A percentile compares a stretch with the other conserved stretches of the same genome.
These are phyloP conservation scores for Phytophthora ramorum DNA, from an alignment of 352 stramenopile genomes.

Conservation along the genomic window DNA sequence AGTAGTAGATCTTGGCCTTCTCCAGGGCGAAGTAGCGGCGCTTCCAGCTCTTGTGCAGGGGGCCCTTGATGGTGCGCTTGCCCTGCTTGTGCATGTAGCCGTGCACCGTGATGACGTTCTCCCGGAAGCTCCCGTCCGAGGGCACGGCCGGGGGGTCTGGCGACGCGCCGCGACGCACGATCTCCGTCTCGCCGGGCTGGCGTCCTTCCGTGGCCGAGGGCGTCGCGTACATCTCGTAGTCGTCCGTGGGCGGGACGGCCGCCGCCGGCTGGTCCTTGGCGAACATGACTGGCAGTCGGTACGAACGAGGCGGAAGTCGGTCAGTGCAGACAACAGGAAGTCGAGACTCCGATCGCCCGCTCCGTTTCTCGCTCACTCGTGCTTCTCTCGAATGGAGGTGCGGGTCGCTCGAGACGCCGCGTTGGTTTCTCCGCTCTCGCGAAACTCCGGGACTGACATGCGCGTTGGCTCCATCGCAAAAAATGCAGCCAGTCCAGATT, in stretches of 20 bases:
- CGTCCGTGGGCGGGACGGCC: constrained; percentile 40
- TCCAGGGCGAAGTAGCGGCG: constrained; percentile 88
- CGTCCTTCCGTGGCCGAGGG: constrained; percentile 50
- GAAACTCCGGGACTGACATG: constrained; percentile 30
- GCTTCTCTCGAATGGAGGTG: constrained; percentile 42
- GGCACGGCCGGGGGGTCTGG: constrained; percentile 32
- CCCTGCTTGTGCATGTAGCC: constrained; percentile 92
- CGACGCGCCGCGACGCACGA: constrained; percentile 56
- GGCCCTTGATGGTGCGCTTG: constrained; percentile 88
- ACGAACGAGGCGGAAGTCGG: constrained; percentile 27
- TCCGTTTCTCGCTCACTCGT: constrained; percentile 40
- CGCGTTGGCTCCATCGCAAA: constrained; percentile 3
- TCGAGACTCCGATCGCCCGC: constrained; percentile 7
- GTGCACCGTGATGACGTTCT: constrained; percentile 91
- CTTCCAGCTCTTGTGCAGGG: constrained; percentile 90
- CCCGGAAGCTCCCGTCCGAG: constrained; percentile 50
- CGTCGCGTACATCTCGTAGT: constrained; percentile 76
- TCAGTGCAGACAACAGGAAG: neutral
- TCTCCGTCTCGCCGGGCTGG: constrained; percentile 57
- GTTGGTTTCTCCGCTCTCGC: constrained; percentile 28
- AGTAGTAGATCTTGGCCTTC: constrained; percentile 91
- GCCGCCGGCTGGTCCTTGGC: constrained; percentile 53
- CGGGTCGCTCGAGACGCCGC: neutral
- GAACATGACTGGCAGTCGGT: constrained; percentile 51
- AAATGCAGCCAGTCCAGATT: neutral